Conservation (phyloP, 2,329 filamentous ascomycete species). For the Diaporthe australafricana region DNA sequence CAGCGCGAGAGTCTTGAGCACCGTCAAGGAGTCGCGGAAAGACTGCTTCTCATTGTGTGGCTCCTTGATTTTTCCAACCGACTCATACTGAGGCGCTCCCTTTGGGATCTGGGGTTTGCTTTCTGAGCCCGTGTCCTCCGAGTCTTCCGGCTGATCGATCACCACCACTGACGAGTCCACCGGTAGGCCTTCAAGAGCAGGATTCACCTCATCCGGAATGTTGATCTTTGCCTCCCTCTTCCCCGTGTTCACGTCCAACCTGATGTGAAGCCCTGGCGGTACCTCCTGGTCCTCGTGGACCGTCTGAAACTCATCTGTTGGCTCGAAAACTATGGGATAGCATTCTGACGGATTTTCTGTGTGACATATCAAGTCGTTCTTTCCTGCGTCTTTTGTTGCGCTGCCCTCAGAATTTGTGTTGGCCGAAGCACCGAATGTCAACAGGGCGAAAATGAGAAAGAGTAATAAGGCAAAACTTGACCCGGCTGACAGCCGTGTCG, state of each 20-base stretch:
- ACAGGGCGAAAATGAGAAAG: conserved; percentile 32
- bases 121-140: conserved; percentile 47
- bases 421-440: conserved; percentile 30
- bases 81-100: conserved; percentile 68
- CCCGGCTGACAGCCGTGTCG: conserved; percentile 11
- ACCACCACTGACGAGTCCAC: conserved; percentile 65
- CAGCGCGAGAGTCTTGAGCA: conserved; percentile 54
- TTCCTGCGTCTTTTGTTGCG: background rate
- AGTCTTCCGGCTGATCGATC: conserved; percentile 64
- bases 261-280: conserved; percentile 73
- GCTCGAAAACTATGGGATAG: conserved; percentile 72
- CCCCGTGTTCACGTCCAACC: conserved; percentile 73
- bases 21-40: conserved; percentile 61
- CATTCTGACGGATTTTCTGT: conserved; percentile 70
- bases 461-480: conserved; percentile 16
- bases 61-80: conserved; percentile 67
- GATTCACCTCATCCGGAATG: conserved; percentile 63
- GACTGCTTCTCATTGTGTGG: conserved; percentile 54
- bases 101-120: conserved; percentile 52
- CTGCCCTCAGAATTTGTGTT: background rate
- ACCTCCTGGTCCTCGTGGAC: conserved; percentile 74
- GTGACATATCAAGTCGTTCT: conserved; percentile 70
- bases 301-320: conserved; percentile 73
- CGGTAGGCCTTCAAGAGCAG: conserved; percentile 61
- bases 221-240: conserved; percentile 75